Evolutionary conservation across 2,329 filamentous ascomycete genomes (phyloP).

Genomic region (Diatrype stigma): DNA sequence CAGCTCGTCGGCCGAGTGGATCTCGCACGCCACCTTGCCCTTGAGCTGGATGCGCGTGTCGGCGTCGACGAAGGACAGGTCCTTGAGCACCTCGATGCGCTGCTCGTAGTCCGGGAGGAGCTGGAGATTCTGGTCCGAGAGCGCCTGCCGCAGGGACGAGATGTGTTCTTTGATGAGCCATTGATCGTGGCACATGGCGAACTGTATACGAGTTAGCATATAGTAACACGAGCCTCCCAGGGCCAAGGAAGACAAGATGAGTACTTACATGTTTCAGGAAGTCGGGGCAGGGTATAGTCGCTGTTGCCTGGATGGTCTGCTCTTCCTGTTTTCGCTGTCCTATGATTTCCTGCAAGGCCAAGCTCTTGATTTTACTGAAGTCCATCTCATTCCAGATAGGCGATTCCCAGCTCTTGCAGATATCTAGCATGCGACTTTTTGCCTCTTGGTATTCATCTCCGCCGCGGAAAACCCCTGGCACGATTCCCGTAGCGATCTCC

Average conservation of each 20-base stretch:
- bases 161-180: conserved; percentile 97
- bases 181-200: conserved; percentile 93
- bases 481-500: conserved; percentile 55
- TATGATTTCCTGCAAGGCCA: conserved; percentile 75
- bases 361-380: conserved; percentile 74
- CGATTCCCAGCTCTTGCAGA: conserved; percentile 71
- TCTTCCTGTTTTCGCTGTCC: conserved; percentile 65
- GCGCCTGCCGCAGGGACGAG: conserved; percentile 75
- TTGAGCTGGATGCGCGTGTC: conserved; percentile 87
- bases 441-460: conserved; percentile 49
- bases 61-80: conserved; percentile 87
- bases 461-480: conserved; percentile 55
- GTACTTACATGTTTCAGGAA: conserved; percentile 84
- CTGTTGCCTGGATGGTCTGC: conserved; percentile 56
- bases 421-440: conserved; percentile 62
- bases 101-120: conserved; percentile 96
- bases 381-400: conserved; percentile 81
- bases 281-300: conserved; percentile 65
- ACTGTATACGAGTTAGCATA: conserved; percentile 54
- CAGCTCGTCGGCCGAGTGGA: conserved; percentile 93
- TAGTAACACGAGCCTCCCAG: too few species aligned
- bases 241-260: too few species aligned
- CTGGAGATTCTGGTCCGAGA: conserved; percentile 95
- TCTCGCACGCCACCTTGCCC: conserved; percentile 96
- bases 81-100: conserved; percentile 84